Conservation (phyloP, 2,329 filamentous ascomycete species). For the Pyrenophora teres region DNA sequence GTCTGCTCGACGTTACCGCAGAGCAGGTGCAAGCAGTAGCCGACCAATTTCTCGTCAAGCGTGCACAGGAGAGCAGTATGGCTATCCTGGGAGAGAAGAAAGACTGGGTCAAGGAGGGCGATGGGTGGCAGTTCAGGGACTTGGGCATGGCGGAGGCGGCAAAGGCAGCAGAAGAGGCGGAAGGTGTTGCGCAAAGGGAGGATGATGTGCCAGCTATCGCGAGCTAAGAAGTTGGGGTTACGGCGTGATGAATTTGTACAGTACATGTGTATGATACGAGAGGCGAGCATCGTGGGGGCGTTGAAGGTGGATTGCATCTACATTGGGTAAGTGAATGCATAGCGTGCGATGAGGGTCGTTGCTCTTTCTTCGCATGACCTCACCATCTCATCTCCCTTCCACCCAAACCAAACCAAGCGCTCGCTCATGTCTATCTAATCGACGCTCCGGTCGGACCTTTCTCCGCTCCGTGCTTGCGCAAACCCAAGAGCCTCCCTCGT, state of each 20-base stretch:
- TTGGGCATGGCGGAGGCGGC: slow-evolving; percentile 62
- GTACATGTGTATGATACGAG: slow-evolving; percentile 18
- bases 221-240: neutral
- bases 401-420: neutral
- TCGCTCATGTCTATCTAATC: neutral
- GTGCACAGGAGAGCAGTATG: slow-evolving; percentile 65
- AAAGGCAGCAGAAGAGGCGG: slow-evolving; percentile 27
- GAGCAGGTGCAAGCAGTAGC: slow-evolving; percentile 81
- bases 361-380: slow-evolving; percentile 5
- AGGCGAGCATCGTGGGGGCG: slow-evolving; percentile 20
- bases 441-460: neutral
- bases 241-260: slow-evolving; percentile 14
- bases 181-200: slow-evolving; percentile 23
- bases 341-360: slow-evolving; percentile 2
- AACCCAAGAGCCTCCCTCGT: neutral
- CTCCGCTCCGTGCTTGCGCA: neutral
- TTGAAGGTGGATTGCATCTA: neutral
- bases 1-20: slow-evolving; percentile 82
- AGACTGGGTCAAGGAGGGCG: slow-evolving; percentile 66
- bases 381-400: neutral
- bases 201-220: slow-evolving; percentile 20
- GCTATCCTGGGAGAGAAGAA: slow-evolving; percentile 84
- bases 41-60: slow-evolving; percentile 77
- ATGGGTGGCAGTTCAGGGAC: slow-evolving; percentile 76
- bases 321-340: slow-evolving; percentile 22